These are phyloP conservation scores for Flaveria linearis DNA, from an alignment of 129 eudicot genomes.

Conservation along the genomic window DNA sequence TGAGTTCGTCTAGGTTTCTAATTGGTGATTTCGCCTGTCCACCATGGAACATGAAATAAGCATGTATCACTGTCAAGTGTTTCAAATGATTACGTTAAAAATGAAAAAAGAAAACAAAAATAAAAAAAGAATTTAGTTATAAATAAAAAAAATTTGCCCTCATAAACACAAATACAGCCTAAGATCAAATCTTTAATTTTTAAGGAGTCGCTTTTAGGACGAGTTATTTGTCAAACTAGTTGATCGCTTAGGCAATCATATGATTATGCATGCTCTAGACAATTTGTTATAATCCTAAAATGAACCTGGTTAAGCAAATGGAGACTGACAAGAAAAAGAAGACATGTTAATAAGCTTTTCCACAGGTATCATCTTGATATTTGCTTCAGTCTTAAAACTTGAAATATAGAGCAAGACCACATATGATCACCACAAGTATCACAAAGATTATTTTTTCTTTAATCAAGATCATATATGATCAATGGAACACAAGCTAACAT, in stretches of 20 bases:
- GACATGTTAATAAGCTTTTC: background rate
- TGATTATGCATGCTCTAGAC: conserved; percentile 6
- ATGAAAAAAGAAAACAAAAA: background rate
- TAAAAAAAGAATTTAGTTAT: background rate
- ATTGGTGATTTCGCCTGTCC: conserved; percentile 96
- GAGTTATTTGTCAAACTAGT: conserved; percentile 2
- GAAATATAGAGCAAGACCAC: background rate
- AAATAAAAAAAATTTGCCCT: background rate
- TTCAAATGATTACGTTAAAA: background rate
- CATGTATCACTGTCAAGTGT: conserved; percentile 7
- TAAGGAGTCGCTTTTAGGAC: conserved; percentile 3
- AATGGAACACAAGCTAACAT: background rate
- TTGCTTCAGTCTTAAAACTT: background rate
- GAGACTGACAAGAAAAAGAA: background rate
- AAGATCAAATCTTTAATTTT: background rate
- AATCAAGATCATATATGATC: conserved; percentile 10
- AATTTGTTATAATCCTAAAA: background rate
- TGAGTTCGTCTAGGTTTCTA: conserved; percentile 70
- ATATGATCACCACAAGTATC: background rate
- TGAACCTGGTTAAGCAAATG: background rate
- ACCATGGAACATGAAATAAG: conserved; percentile 12
- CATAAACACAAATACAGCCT: background rate
- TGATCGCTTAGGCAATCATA: conserved; percentile 2
- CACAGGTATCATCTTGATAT: background rate
- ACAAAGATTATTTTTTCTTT: background rate